These are phyloP conservation scores for Cyberlindnera suaveolens DNA, from an alignment of 805 yeast species.

Conservation along the genomic window DNA sequence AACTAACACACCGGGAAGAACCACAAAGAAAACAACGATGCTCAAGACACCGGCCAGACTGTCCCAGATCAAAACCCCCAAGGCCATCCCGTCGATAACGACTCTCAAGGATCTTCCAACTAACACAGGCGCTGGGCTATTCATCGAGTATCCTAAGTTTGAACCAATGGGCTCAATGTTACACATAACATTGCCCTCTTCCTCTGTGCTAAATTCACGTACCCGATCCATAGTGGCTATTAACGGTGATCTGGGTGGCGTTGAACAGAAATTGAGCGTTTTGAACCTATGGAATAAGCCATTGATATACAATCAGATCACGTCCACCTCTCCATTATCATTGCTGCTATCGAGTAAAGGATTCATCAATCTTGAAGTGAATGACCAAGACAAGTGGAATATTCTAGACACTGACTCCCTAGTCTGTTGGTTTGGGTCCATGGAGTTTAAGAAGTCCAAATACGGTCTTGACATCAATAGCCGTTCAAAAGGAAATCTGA, in stretches of 20 bases:
- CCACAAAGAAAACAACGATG: background rate
- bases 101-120: slow-evolving; percentile 8
- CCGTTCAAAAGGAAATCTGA: slow-evolving; percentile 23
- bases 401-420: slow-evolving; percentile 10
- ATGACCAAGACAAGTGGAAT: slow-evolving; percentile 8
- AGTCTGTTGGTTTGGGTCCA: slow-evolving; percentile 18
- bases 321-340: slow-evolving; percentile 14
- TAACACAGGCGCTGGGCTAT: slow-evolving; percentile 25
- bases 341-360: slow-evolving; percentile 9
- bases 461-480: slow-evolving; percentile 4
- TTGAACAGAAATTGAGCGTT: slow-evolving; percentile 4
- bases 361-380: slow-evolving; percentile 13
- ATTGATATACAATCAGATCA: slow-evolving; percentile 12
- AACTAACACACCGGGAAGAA: background rate
- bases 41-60: background rate
- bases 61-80: background rate
- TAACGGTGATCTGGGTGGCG: slow-evolving; percentile 9
- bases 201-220: slow-evolving; percentile 18
- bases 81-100: background rate
- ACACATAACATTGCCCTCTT: slow-evolving; percentile 21
- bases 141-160: slow-evolving; percentile 25
- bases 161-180: slow-evolving; percentile 24
- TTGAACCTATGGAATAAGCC: slow-evolving; percentile 10
- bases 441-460: slow-evolving; percentile 1
- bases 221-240: slow-evolving; percentile 19